These are phyloP conservation scores for Linderniella brevidens DNA, from an alignment of 257 asterid genomes.

Conservation along the genomic window DNA sequence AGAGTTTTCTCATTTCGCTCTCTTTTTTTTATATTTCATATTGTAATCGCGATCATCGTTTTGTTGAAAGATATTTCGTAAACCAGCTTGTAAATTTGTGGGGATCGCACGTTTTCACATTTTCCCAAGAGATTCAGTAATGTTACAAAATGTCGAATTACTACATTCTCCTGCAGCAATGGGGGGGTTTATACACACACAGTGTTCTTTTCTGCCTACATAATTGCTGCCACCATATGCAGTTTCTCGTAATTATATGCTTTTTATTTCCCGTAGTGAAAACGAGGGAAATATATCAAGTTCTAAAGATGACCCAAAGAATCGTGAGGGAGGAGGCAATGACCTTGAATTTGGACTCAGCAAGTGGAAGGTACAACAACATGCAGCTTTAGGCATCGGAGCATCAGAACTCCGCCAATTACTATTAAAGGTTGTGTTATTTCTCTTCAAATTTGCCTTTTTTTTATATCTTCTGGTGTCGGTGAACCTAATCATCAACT, in stretches of 20 bases:
- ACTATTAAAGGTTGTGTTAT: slow-evolving; percentile 51
- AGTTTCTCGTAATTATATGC: slow-evolving; percentile 2
- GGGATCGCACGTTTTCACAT: no score
- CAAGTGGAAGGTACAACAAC: slow-evolving; percentile 75
- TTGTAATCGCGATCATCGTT: no score
- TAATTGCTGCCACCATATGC: no score
- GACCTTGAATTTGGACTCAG: slow-evolving; percentile 61
- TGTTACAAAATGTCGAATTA: no score
- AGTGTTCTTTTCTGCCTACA: no score
- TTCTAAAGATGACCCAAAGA: slow-evolving; percentile 22
- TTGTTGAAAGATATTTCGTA: no score
- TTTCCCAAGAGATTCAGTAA: no score
- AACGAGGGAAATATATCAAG: slow-evolving; percentile 22
- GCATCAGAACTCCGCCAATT: slow-evolving; percentile 43
- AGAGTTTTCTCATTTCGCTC: slow-evolving; percentile 2
- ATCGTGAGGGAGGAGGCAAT: slow-evolving; percentile 22
- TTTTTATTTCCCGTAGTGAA: slow-evolving; percentile 32
- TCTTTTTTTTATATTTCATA: no score
- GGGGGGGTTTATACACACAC: no score
- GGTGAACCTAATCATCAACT: no score
- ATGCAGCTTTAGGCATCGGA: slow-evolving; percentile 62
- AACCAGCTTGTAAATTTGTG: no score
- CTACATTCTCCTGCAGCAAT: neutral
- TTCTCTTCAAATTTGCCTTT: slow-evolving; percentile 6
- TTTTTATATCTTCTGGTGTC: slow-evolving; percentile 4